phyloP scores from a whole-genome alignment of 2,329 filamentous ascomycete genomes.

The Fusarium nodosum region DNA sequence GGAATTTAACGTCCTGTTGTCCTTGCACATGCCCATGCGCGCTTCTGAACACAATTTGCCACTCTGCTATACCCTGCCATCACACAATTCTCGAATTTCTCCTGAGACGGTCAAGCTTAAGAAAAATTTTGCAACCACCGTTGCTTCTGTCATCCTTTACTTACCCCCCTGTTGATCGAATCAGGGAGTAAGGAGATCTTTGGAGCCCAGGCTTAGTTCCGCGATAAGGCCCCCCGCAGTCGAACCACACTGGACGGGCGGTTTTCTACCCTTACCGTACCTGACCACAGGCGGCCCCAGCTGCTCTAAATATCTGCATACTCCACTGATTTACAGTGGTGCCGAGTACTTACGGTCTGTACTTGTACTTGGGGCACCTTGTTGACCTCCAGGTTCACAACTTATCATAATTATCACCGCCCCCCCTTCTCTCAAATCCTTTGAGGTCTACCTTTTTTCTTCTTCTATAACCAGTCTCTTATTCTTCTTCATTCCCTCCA shows the following conservation, averaged over 20 bases:
- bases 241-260: slow-evolving; percentile 47
- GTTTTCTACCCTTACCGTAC: slow-evolving; percentile 23
- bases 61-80: slow-evolving; percentile 48
- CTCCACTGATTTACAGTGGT: slow-evolving; percentile 44
- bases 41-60: slow-evolving; percentile 48
- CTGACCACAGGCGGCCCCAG: slow-evolving; percentile 31
- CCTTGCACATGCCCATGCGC: slow-evolving; percentile 48
- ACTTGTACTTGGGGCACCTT: slow-evolving; percentile 28
- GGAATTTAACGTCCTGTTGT: slow-evolving; percentile 49
- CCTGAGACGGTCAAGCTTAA: slow-evolving; percentile 42
- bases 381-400: slow-evolving; percentile 39
- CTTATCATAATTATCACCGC: slow-evolving; percentile 36
- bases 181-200: slow-evolving; percentile 45
- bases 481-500: slow-evolving; percentile 14
- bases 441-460: slow-evolving; percentile 27
- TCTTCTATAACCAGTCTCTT: slow-evolving; percentile 20
- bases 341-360: slow-evolving; percentile 40
- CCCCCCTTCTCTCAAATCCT: slow-evolving; percentile 35
- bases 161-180: slow-evolving; percentile 39
- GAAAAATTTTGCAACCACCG: slow-evolving; percentile 43
- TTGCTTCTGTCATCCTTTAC: slow-evolving; percentile 21
- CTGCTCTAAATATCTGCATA: slow-evolving; percentile 40
- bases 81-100: slow-evolving; percentile 48
- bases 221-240: slow-evolving; percentile 48
- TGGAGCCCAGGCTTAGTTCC: slow-evolving; percentile 37